Evolutionary conservation across 371 early-diverging fungal species (phyloP), one percentile per base, ranked within the genome.

Genomic region (Circinella umbellata): DNA sequence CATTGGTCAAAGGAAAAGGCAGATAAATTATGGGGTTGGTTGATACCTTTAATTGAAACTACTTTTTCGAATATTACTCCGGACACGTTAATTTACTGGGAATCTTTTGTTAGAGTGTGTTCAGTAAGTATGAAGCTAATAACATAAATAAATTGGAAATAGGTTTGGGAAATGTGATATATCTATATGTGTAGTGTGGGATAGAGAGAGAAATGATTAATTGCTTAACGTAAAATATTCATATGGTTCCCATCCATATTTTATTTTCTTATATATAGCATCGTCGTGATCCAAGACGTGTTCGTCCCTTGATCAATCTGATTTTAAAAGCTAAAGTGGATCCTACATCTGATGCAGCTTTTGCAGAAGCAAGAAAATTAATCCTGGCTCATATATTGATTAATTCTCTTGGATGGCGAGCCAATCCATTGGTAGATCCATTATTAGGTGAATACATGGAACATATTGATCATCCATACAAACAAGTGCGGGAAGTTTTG

Each of bases 401-500:
- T 5, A 69, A 78, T n/a, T 66, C 79, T 0, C 74, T 91, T 59
- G 86, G 86, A 37, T 96, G 96, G 95, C 84, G 94, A 8, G 77
- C 91, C 1, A 71, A 76, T 8, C 82, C 91, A 11, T 64, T 82
- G 46, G 74, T 83, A 0, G 68, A 77, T 1, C 60, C 75, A 2
- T 70, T 92, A 64, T 69, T 90, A 27, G 80, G 83, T 34, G 80
- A 78, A 0, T 89, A 90, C 57, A 46, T 93, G 38, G 71, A 72
- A 0, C 85, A 87, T 39, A 66, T 95, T 53, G 79, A 85, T 3
- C 93, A 94, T 74, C 95, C 95, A 2, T 96, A 96, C 80, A 90
- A 95, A 73, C 95, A 94, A 76, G 94, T 96, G 34, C 89, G 97
- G 7, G 94, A 95, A 70, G 80, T 85, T 10, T 74, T 95, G 20